These are phyloP conservation scores for Ogataea henricii DNA, from an alignment of 805 yeast genomes.

Conservation along the genomic window DNA sequence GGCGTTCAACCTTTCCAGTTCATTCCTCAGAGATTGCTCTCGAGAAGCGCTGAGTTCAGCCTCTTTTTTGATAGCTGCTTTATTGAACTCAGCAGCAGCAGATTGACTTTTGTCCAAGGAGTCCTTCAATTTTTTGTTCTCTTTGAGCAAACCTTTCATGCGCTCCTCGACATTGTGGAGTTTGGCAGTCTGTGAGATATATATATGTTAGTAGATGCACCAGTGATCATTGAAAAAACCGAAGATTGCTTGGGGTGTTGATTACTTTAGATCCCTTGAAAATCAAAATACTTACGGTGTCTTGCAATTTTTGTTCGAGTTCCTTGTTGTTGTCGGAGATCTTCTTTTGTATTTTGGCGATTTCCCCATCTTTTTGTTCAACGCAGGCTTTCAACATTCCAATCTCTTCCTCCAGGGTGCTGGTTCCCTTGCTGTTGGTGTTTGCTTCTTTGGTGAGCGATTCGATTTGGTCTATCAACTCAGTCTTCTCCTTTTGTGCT, in stretches of 20 bases:
- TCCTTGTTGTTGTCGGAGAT: conserved; percentile 32
- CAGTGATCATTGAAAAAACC: conserved; percentile 2
- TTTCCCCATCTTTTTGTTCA: conserved; percentile 37
- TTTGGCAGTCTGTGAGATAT: conserved; percentile 19
- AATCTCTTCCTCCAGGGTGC: conserved; percentile 33
- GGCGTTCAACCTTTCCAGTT: conserved; percentile 26
- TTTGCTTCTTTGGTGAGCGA: conserved; percentile 21
- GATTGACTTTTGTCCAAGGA: conserved; percentile 41
- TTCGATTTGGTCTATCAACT: conserved; percentile 22
- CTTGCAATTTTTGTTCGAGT: conserved; percentile 38
- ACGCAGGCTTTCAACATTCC: conserved; percentile 30
- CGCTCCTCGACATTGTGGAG: conserved; percentile 37
- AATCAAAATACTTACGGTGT: conserved; percentile 28
- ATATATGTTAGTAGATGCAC: conserved; percentile 19
- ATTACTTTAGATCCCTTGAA: conserved; percentile 14
- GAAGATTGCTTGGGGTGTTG: conserved; percentile 14
- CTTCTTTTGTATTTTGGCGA: conserved; percentile 34
- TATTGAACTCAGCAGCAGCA: conserved; percentile 38
- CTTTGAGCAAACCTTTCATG: conserved; percentile 42
- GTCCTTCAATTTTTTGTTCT: conserved; percentile 44
- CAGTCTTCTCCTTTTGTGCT: conserved; percentile 18
- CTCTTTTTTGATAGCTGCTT: conserved; percentile 39
- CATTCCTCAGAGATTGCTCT: conserved; percentile 32
- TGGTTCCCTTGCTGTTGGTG: conserved; percentile 11
- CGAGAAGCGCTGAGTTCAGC: conserved; percentile 34